These are phyloP conservation scores for Simplicillium sp. DNA, from an alignment of 2,329 filamentous ascomycete species.

Conservation along the genomic window DNA sequence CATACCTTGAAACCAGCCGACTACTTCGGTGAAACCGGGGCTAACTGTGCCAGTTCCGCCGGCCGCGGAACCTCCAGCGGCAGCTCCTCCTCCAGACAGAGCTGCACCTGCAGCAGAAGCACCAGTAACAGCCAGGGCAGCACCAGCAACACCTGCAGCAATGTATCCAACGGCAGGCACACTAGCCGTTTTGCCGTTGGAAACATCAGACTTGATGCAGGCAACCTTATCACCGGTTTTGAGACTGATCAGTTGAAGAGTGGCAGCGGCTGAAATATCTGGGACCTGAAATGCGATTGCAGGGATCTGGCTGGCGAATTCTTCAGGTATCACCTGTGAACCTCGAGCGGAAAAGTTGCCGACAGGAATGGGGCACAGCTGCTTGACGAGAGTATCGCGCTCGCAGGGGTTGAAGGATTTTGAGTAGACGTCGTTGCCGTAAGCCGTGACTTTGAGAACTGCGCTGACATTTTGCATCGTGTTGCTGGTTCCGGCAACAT, in stretches of 20 bases:
- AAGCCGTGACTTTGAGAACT: constrained; percentile 66
- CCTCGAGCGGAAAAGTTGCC: constrained; percentile 68
- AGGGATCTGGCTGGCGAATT: constrained; percentile 69
- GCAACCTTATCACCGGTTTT: constrained; percentile 57
- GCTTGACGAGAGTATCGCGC: constrained; percentile 50
- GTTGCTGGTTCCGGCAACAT: constrained; percentile 67
- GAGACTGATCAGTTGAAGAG: constrained; percentile 59
- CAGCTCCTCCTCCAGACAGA: constrained; percentile 39
- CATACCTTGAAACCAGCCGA: constrained; percentile 88
- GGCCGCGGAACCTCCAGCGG: constrained; percentile 35
- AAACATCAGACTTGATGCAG: constrained; percentile 72
- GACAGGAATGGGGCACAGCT: constrained; percentile 77
- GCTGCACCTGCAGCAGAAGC: constrained; percentile 58
- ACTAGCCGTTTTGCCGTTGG: constrained; percentile 76
- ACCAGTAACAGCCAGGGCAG: constrained; percentile 65
- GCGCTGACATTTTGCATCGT: constrained; percentile 74
- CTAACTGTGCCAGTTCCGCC: constrained; percentile 57
- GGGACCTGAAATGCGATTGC: constrained; percentile 83
- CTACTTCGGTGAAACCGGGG: constrained; percentile 76
- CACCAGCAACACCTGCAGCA: constrained; percentile 77
- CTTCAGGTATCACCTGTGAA: constrained; percentile 57
- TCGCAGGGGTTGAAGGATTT: constrained; percentile 80
- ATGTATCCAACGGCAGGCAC: constrained; percentile 73
- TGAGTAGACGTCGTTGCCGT: constrained; percentile 71
- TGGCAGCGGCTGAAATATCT: constrained; percentile 80